Conservation (phyloP, 2,329 filamentous ascomycete genomes). For the Fusarium newnesense region DNA sequence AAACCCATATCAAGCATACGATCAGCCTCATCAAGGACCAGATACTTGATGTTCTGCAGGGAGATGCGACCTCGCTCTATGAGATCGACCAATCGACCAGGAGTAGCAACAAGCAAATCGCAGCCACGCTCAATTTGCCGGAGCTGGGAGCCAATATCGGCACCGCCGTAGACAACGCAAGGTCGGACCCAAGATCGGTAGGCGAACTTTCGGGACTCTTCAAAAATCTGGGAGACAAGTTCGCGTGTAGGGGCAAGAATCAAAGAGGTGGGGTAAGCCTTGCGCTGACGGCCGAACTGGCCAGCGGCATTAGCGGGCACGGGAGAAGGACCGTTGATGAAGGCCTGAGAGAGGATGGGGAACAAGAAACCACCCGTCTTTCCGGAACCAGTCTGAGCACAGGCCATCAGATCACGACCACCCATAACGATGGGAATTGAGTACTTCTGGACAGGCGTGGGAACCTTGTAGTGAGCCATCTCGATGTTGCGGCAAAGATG, state of each 20-base stretch:
- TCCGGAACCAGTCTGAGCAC: conserved; percentile 98
- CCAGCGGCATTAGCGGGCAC: conserved; percentile 71
- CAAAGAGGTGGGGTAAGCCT: conserved; percentile 95
- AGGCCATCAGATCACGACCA: conserved; percentile 98
- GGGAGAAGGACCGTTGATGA: conserved; percentile 84
- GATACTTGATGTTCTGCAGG: conserved; percentile 97
- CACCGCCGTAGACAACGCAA: conserved; percentile 98
- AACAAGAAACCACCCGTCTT: conserved; percentile 99
- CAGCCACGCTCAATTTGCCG: conserved; percentile 98
- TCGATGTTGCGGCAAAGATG: conserved; percentile 94
- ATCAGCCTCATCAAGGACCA: conserved; percentile 98
- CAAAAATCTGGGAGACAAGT: conserved; percentile 98
- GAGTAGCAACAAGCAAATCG: conserved; percentile 95
- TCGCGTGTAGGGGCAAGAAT: conserved; percentile 98
- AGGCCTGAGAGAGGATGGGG: conserved; percentile 98
- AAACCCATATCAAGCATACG: conserved; percentile 99
- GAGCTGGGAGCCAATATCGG: conserved; percentile 97
- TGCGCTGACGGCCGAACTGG: conserved; percentile 91
- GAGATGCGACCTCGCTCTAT: conserved; percentile 99
- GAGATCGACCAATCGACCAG: conserved; percentile 95
- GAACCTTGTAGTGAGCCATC: conserved; percentile 92
- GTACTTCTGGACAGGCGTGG: conserved; percentile 98
- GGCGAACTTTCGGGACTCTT: conserved; percentile 96
- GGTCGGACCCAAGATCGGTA: conserved; percentile 99
- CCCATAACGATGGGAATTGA: conserved; percentile 99